A percentile compares a stretch with the other conserved stretches of the same genome.
Evolutionary conservation across 139 green algal genomes (phyloP).

Genomic region (Ostreobium quekettii): DNA sequence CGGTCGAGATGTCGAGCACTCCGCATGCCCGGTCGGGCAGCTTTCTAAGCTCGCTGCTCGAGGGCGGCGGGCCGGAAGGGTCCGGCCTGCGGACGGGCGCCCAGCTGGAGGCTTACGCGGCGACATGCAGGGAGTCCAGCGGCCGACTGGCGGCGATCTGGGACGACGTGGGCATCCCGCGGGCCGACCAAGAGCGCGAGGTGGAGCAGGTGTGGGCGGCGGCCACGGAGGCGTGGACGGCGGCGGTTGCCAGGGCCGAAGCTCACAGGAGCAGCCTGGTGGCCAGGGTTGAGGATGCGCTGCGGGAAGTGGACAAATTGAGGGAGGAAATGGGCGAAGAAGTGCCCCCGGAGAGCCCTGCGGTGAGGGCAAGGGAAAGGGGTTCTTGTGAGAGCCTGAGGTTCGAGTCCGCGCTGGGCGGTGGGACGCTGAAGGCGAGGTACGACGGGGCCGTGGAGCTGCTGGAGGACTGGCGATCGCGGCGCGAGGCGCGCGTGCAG

Average conservation of each 20-base stretch:
- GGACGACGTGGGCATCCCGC: constrained; percentile 1
- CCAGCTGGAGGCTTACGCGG: constrained; percentile 8
- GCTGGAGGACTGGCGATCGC: neutral
- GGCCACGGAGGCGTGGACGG: neutral
- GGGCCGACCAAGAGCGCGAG: constrained; percentile 2
- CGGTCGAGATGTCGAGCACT: too few species aligned
- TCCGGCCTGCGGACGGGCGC: too few species aligned
- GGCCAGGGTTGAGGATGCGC: neutral
- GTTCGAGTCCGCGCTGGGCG: too few species aligned
- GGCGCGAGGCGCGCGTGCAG: neutral
- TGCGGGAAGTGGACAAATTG: constrained; percentile 6
- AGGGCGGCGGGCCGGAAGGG: too few species aligned
- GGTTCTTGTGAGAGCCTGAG: constrained; percentile 1
- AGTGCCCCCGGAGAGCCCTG: neutral
- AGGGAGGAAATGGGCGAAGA: neutral
- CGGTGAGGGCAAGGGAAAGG: constrained; percentile 8
- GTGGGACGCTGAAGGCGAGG: neutral
- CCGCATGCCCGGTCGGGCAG: too few species aligned
- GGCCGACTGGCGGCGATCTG: neutral
- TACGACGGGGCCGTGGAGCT: constrained; percentile 13
- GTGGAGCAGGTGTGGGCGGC: neutral
- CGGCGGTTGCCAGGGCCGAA: constrained; percentile 6
- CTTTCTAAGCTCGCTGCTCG: too few species aligned
- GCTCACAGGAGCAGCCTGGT: neutral
- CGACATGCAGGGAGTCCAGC: neutral